Base-by-base conservation (phyloP, 1,139 yeast species). In the Spathaspora sp. region DNA sequence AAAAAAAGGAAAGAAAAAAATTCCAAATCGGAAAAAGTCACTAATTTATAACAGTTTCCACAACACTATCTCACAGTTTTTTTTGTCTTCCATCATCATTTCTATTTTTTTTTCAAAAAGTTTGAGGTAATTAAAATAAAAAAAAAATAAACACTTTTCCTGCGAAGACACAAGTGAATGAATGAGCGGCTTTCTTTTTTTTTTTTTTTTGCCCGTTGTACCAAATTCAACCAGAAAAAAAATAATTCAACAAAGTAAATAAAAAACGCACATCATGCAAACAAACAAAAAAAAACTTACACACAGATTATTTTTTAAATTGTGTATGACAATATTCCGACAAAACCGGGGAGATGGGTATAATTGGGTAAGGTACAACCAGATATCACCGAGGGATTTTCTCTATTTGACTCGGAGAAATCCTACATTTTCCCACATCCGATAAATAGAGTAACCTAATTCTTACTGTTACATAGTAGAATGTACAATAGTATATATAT, bases 1-100 rank as follows among this genome's bases (percentile, higher is more conserved):
- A 38, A 24, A 39, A 43, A 38, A 29, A 41, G 43, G 43, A 45
- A 26, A 39, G 34, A 43, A 44, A 47, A 26, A 39, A 38, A 39
- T 39, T 16, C 38, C 15, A 34, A 37, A 17, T 37, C 7, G 39
- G 39, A 10, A 43, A 38, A 41, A n/a, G 25, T 18, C 15, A 38
- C 16, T 40, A 40, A 39, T 39, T 25, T 25, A 25, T 37, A 37
- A 20, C 29, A 27, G 31, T 27, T 36, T 37, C 27, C 15, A 11
- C 11, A 9, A 20, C 23, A 20, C 23, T 20, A 20, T 20, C 23
- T 20, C 23, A n/a, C n/a, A n/a, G n/a, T n/a, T 23, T 23, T n/a
- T n/a, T 23, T 23, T 18, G 18, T 37, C 6, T 37, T 36, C 13
- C 38, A 36, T 18, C 38, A 36, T 25, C 13, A 36, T 31, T 15